A percentile compares a stretch with the other conserved stretches of the same genome.
These are phyloP conservation scores for Metschnikowia similis DNA, from an alignment of 805 yeast genomes.

Conservation along the genomic window DNA sequence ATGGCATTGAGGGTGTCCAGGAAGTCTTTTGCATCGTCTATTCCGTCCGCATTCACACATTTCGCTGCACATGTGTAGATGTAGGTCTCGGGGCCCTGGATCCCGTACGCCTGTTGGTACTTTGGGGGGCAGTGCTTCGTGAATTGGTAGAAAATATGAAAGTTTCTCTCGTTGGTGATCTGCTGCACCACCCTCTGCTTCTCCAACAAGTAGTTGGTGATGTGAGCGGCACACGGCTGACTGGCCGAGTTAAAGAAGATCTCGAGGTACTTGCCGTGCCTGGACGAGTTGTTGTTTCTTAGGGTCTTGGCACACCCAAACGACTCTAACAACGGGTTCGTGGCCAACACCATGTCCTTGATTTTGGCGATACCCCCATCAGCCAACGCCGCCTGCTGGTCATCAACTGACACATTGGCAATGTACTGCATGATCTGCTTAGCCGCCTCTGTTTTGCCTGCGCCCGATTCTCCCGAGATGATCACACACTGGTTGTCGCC, in stretches of 20 bases:
- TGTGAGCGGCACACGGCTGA: conserved; percentile 93
- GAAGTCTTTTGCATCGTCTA: conserved; percentile 79
- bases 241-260: conserved; percentile 70
- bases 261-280: conserved; percentile 92
- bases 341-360: conserved; percentile 96
- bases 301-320: conserved; percentile 93
- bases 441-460: conserved; percentile 98
- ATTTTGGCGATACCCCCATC: conserved; percentile 60
- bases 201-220: conserved; percentile 89
- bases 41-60: conserved; percentile 80
- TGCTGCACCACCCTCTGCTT: conserved; percentile 97
- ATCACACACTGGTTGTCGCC: conserved; percentile 95
- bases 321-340: conserved; percentile 86
- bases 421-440: conserved; percentile 97
- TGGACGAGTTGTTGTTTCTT: conserved; percentile 82
- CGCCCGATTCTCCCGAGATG: conserved; percentile 96
- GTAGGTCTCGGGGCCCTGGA: conserved; percentile 92
- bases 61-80: conserved; percentile 82
- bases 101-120: conserved; percentile 80
- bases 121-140: conserved; percentile 85
- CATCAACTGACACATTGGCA: conserved; percentile 75
- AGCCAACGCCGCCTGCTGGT: conserved; percentile 19
- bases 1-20: conserved; percentile 80
- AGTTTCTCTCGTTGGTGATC: conserved; percentile 86
- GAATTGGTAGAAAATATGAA: conserved; percentile 95